These are phyloP conservation scores for Metarhizium sp. DNA, from an alignment of 2,329 filamentous ascomycete species.

Conservation along the genomic window DNA sequence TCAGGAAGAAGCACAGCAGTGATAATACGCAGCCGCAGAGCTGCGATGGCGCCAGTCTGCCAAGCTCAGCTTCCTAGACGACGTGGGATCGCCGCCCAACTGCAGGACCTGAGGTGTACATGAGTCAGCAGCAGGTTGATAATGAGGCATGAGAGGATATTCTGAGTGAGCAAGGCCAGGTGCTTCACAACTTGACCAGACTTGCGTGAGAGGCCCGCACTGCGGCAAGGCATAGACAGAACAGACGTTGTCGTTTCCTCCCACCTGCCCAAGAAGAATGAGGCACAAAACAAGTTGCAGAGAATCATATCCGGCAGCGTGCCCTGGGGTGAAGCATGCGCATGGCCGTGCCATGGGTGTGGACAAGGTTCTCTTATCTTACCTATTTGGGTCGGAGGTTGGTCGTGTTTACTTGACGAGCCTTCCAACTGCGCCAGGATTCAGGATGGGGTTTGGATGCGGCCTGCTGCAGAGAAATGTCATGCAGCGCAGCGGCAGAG, in stretches of 20 bases:
- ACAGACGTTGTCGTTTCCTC: neutral
- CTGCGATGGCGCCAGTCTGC: neutral
- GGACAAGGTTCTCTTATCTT: neutral
- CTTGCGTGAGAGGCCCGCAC: neutral
- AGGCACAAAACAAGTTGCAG: neutral
- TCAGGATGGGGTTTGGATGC: neutral
- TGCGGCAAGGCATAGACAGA: neutral
- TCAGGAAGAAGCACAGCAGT: neutral
- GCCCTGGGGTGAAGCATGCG: neutral
- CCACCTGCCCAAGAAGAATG: neutral
- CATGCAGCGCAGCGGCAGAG: neutral
- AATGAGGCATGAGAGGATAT: neutral
- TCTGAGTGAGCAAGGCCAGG: neutral
- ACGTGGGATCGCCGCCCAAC: neutral
- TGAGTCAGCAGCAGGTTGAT: neutral
- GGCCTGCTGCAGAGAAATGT: neutral
- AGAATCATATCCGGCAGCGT: neutral
- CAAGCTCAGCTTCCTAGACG: neutral
- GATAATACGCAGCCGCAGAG: neutral
- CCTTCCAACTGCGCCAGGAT: neutral
- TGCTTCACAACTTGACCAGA: neutral
- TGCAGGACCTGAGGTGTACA: neutral
- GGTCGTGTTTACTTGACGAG: neutral
- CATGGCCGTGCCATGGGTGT: neutral
- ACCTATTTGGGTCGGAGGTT: neutral